phyloP scores from a whole-genome alignment of 1,139 yeast genomes.

The Nakaseomyces glabratus region DNA sequence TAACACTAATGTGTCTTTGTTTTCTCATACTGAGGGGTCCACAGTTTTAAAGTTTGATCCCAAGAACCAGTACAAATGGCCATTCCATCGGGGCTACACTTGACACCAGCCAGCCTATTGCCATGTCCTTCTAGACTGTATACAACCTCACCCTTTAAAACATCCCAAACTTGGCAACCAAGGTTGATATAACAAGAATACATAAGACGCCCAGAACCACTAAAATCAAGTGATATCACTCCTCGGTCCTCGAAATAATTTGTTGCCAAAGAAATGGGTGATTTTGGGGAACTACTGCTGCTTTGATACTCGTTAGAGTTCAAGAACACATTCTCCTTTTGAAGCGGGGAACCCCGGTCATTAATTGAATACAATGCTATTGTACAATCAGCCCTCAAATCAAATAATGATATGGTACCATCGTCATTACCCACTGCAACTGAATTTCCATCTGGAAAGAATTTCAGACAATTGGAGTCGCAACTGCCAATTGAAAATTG shows the following conservation, averaged over 20 bases:
- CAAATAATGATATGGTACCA: slow-evolving; percentile 63
- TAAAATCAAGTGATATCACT: slow-evolving; percentile 62
- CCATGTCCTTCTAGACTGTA: slow-evolving; percentile 54
- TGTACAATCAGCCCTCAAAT: slow-evolving; percentile 69
- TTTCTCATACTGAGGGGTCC: slow-evolving; percentile 41
- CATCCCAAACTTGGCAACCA: slow-evolving; percentile 74
- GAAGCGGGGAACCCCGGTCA: slow-evolving; percentile 11
- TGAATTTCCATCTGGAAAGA: slow-evolving; percentile 65
- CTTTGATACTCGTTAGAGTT: slow-evolving; percentile 6
- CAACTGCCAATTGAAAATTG: slow-evolving; percentile 52
- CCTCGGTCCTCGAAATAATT: slow-evolving; percentile 47
- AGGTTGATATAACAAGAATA: slow-evolving; percentile 70
- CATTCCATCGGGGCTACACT: slow-evolving; percentile 64
- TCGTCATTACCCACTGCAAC: slow-evolving; percentile 73
- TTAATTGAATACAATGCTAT: slow-evolving; percentile 44
- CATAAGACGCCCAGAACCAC: slow-evolving; percentile 66
- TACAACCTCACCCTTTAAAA: slow-evolving; percentile 53
- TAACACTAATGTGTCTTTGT: no score
- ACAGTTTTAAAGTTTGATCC: slow-evolving; percentile 59
- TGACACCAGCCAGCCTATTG: slow-evolving; percentile 54
- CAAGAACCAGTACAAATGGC: slow-evolving; percentile 65
- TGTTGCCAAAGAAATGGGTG: slow-evolving; percentile 20
- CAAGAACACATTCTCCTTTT: slow-evolving; percentile 8
- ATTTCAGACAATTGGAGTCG: slow-evolving; percentile 59
- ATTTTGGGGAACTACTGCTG: slow-evolving; percentile 10